Evolutionary conservation across 2,329 filamentous ascomycete species (phyloP), one percentile per base, ranked within the genome.

Genomic region (Phyllosticta citriasiana): DNA sequence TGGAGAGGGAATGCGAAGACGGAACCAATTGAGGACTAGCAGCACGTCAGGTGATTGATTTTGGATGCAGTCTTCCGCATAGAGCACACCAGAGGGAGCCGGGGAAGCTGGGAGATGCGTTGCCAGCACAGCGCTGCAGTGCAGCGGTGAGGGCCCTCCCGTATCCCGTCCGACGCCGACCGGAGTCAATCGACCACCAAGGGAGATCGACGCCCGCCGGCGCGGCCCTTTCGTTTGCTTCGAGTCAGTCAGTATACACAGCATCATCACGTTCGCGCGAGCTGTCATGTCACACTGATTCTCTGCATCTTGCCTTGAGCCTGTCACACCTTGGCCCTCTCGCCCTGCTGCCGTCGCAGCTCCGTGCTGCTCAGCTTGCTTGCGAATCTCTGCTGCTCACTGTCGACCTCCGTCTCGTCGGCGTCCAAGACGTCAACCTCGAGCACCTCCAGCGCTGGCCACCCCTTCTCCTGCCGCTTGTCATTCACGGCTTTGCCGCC

Each of bases 311-410:
- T 22, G 19, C 19, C 19, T 22, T 22, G 51, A 53, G 10, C 14
- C 51, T 22, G 19, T 9, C 51, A 24, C 19, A 53, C 22, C 30
- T 52, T 58, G 22, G 55, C 33, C 57, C 26, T 60, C 40, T 62
- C 61, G 61, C 57, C 51, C 57, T 62, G 61, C 65, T 69, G 74
- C 52, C 79, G 79, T 64, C 81, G 80, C 65, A 96, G 96, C 62
- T 88, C 88, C 0, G 92, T 95, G 75, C 92, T 97, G 78, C 91
- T 96, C 67, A 97, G 89, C 77, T 97, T 97, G 64, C 83, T 82
- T 26, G 86, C 84, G 74, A 95, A 96, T 65, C 82, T 80, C 61
- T 85, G 82, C 12, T 76, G 72, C 53, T 75, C 72, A n/a, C 25
- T 50, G n/a, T 10, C 61, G 1, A 78, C 76, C n/a, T 78, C 74